Evolutionary conservation across 2,329 filamentous ascomycete genomes (phyloP), one percentile per base, ranked within the genome.

Genomic region (Helotiales sp.): DNA sequence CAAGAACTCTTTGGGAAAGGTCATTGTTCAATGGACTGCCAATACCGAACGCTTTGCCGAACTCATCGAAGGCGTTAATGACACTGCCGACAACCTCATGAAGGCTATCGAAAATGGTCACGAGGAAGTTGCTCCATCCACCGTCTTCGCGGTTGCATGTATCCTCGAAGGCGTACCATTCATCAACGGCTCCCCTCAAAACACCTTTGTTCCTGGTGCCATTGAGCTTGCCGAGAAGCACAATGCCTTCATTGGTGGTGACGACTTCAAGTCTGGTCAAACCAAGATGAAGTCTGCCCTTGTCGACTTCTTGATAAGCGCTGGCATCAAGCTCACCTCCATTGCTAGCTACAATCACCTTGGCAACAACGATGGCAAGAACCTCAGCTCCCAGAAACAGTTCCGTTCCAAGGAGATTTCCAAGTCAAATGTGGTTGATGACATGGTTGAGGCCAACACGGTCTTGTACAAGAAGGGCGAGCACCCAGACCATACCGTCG

Each of bases 241-340:
- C 76, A 82, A 84, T 57, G 86, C 93, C 62, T 99, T 96, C 80
- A 92, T 99, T 70, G 95, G 95, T 58, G 95, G 95, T 65, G 95
- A 99, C 70, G 95, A 99, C 79, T 99, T 99, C 88, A 99, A 99
- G 81, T 98, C 95, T 62, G 95, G 95, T 63, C 95, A 99, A 82
- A 99, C 95, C 74, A 99, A 99, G 87, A 99, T 99, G 95, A 99
- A 99, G 81, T 98, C 95, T 60, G 95, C 95, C 19, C 86, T 99
- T 29, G 95, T 98, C 46, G 95, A 99, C 78, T 99, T 99, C 80
- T 78, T 99, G 74, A 96, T 99, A 86, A 97, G 87, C 74, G 95
- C 95, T 48, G 95, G 95, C 73, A 98, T 99, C 84, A 97, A 96
- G 81, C 86, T 99, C 72, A 98, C 93, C 59, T 96, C 93, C 38